A percentile compares a stretch with the other conserved stretches of the same genome.
Conservation (phyloP, 495 filamentous ascomycete genomes). For the Clohesyomyces aquaticus region DNA sequence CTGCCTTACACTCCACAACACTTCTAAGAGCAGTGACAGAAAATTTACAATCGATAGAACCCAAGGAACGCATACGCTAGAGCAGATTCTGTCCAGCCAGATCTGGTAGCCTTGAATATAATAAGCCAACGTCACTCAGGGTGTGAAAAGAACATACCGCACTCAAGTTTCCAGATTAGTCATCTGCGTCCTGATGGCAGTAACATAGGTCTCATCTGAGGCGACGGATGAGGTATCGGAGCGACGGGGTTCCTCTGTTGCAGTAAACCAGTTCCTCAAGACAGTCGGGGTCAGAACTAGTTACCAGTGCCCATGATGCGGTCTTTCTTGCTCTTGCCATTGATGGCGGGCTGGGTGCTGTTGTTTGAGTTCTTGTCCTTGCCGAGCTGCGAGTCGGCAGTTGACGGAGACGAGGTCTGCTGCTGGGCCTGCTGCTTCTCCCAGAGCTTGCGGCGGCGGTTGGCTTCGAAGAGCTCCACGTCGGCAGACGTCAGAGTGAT, state of each 20-base stretch:
- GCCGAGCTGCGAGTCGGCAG: constrained; percentile 7
- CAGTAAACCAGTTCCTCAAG: not conserved
- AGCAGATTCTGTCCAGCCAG: too few species aligned
- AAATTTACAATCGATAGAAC: too few species aligned
- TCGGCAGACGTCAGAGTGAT: constrained; percentile 33
- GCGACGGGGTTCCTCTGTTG: not conserved
- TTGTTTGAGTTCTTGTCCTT: not conserved
- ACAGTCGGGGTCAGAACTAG: not conserved
- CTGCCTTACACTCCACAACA: too few species aligned
- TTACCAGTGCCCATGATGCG: constrained; percentile 29
- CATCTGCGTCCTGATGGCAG: not conserved
- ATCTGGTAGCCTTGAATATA: too few species aligned
- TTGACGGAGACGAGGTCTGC: constrained; percentile 13
- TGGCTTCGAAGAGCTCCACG: constrained; percentile 29
- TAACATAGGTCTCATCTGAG: not conserved
- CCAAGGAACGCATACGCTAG: too few species aligned
- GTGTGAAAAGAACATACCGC: too few species aligned
- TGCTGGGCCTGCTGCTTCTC: constrained; percentile 23
- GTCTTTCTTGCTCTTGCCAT: constrained; percentile 17
- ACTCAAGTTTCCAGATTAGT: too few species aligned
- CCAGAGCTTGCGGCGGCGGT: constrained; percentile 28
- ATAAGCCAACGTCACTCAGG: too few species aligned
- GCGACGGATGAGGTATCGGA: not conserved
- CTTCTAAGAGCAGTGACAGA: too few species aligned
- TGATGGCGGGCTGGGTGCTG: not conserved